Conservation (phyloP, 495 filamentous ascomycete species). For the Pyrenopolyporus hunteri region DNA sequence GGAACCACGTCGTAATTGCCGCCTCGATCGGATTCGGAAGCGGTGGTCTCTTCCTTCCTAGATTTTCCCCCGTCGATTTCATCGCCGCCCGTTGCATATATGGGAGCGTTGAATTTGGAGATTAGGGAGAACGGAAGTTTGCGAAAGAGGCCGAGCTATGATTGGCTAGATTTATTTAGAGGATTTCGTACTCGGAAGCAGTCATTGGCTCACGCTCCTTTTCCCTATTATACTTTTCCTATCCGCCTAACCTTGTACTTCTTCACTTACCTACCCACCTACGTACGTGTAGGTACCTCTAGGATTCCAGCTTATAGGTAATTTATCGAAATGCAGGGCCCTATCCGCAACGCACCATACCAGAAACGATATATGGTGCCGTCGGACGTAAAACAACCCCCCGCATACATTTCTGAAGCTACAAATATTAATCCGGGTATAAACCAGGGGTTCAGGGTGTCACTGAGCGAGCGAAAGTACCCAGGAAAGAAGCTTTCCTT, state of each 20-base stretch:
- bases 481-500: no score
- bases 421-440: no score
- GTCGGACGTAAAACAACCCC: no score
- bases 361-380: no score
- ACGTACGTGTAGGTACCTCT: not conserved
- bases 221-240: no score
- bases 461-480: no score
- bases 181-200: constrained; percentile 8
- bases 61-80: constrained; percentile 7
- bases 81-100: not conserved
- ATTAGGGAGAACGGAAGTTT: not conserved
- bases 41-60: constrained; percentile 10
- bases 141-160: not conserved
- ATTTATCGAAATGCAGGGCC: not conserved
- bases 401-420: no score
- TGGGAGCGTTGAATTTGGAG: not conserved
- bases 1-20: constrained; percentile 38
- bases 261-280: not conserved
- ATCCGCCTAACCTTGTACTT: not conserved
- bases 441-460: no score
- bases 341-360: no score
- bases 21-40: constrained; percentile 25
- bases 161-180: constrained; percentile 1
- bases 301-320: not conserved
- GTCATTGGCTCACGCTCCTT: constrained; percentile 1